A percentile compares a stretch with the other conserved stretches of the same genome.
phyloP scores from a whole-genome alignment of 2,329 filamentous ascomycete species.

The Xylaria sp. region DNA sequence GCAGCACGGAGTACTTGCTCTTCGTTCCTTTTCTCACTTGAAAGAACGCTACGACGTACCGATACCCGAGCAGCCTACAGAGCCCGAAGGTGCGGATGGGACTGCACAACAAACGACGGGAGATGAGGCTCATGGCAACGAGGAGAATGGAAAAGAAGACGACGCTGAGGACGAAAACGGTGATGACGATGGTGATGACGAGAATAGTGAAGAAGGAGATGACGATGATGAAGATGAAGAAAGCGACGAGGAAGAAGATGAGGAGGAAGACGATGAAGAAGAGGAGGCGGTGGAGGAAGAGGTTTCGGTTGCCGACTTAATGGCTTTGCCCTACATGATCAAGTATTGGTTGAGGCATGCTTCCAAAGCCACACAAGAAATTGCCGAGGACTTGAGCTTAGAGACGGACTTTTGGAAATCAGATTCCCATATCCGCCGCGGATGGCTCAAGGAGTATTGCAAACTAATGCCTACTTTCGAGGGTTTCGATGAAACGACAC shows the following conservation, averaged over 20 bases:
- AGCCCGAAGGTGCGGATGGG: constrained; percentile 14
- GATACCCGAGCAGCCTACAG: constrained; percentile 27
- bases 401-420: constrained; percentile 55
- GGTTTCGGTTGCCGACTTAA: constrained; percentile 37
- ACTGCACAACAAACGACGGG: constrained; percentile 17
- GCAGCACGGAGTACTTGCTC: constrained; percentile 56
- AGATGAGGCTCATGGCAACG: constrained; percentile 21
- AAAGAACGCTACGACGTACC: constrained; percentile 50
- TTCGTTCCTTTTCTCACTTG: constrained; percentile 54
- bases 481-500: constrained; percentile 45
- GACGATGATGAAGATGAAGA: constrained; percentile 26
- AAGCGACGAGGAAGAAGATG: constrained; percentile 29
- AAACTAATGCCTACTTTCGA: constrained; percentile 50
- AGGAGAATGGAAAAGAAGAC: constrained; percentile 25
- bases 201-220: constrained; percentile 33
- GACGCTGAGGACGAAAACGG: constrained; percentile 22
- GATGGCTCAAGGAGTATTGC: constrained; percentile 54
- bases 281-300: constrained; percentile 40
- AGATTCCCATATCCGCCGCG: constrained; percentile 51
- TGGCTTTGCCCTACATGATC: constrained; percentile 52
- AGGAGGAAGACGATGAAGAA: constrained; percentile 34
- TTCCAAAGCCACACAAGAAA: constrained; percentile 55
- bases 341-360: constrained; percentile 57
- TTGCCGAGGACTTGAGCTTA: constrained; percentile 54
- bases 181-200: constrained; percentile 28